Evolutionary conservation across 257 asterid genomes (phyloP), one percentile per base, ranked within the genome.

Genomic region (Solanum neorickii): DNA sequence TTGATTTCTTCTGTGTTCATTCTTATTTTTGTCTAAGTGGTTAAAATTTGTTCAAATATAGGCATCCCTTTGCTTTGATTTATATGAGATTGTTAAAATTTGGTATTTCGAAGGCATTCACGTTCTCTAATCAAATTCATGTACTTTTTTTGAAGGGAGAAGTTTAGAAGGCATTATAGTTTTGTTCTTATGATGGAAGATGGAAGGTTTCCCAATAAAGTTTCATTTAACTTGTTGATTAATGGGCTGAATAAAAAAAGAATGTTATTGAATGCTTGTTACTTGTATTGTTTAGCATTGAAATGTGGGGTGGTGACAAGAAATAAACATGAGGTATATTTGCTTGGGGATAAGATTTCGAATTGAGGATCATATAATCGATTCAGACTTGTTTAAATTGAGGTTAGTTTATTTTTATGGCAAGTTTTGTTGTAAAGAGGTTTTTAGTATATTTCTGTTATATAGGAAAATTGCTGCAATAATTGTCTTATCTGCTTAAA

Each of bases 221-320:
- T 92, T 87, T 94, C 94, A 46, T 94, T 87, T 75, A 76, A 41
- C 20, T 59, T 84, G 35, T 83, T 92, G 90, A 92, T 94, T 70
- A 52, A 87, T 18, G 94, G 89, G 93, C 82, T 92, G 92, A 91
- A 92, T 84, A 88, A 20, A 88, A 91, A 25, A 49, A 92, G 92
- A 44, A 90, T 92, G 49, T 33, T 52, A 11, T 85, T 88, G 70
- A 91, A 85, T 86, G 95, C 94, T 89, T 27, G 89, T 41, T 27
- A 31, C 87, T 90, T 94, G 74, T 92, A 91, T 88, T 94, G 93
- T 66, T 44, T 91, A 27, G 96, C 97, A 11, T 76, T 94, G 90
- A 93, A 56, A 82, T 46, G 44, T 66, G 86, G 83, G 59, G 39
- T 33, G 83, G 86, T 83, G 21, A 74, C 86, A 7, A 83, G 56